phyloP scores from a whole-genome alignment of 2,329 filamentous ascomycete genomes.

The Raffaelea arxii region DNA sequence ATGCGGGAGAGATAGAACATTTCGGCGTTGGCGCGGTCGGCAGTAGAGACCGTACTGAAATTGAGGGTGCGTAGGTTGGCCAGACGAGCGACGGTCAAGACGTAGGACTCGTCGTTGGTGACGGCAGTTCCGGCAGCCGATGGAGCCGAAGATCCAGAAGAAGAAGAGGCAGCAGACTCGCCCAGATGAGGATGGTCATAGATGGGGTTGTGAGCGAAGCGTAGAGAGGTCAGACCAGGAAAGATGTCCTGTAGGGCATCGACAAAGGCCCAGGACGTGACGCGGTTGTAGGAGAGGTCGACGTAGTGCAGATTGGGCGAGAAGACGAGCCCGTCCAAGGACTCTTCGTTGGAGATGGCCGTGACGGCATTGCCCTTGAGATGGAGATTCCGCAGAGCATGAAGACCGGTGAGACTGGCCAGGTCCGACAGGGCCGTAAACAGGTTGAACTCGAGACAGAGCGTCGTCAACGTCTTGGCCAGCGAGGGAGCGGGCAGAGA shows the following conservation, averaged over 20 bases:
- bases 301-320: slow-evolving; percentile 49
- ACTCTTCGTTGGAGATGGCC: slow-evolving; percentile 18
- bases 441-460: slow-evolving; percentile 65
- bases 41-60: slow-evolving; percentile 58
- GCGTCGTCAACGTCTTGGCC: slow-evolving; percentile 42
- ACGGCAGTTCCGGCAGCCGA: neutral
- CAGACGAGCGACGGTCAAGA: slow-evolving; percentile 75
- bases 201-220: slow-evolving; percentile 79
- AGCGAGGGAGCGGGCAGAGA: slow-evolving; percentile 34
- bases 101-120: slow-evolving; percentile 64
- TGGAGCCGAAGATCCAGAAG: neutral
- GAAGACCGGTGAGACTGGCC: slow-evolving; percentile 38
- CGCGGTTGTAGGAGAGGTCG: slow-evolving; percentile 64
- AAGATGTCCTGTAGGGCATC: slow-evolving; percentile 58
- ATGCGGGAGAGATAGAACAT: slow-evolving; percentile 88
- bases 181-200: slow-evolving; percentile 45
- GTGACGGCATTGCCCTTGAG: slow-evolving; percentile 70
- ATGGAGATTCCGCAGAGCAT: slow-evolving; percentile 48
- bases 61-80: slow-evolving; percentile 60
- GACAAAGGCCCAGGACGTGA: slow-evolving; percentile 64
- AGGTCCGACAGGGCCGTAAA: slow-evolving; percentile 53
- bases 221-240: slow-evolving; percentile 64
- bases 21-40: slow-evolving; percentile 79
- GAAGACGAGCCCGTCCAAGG: slow-evolving; percentile 35
- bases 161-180: slow-evolving; percentile 8